phyloP scores from a whole-genome alignment of 1,284 basidiomycete genomes.

The Sphagnurus paluster region DNA sequence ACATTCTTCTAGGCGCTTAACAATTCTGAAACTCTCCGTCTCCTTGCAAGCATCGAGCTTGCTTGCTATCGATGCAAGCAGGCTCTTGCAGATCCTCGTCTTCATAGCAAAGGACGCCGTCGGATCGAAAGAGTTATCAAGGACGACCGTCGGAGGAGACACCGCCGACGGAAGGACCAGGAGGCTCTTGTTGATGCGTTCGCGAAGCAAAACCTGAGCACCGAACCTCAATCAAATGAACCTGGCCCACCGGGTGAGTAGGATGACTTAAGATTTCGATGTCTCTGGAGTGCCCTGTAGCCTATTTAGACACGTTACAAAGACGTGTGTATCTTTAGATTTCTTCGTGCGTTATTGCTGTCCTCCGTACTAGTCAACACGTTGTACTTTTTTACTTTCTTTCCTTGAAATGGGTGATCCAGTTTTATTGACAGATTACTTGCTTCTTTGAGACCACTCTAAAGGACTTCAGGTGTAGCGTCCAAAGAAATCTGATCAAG shows the following conservation, averaged over 20 bases:
- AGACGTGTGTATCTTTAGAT: constrained; percentile 16
- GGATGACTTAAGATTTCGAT: constrained; percentile 1
- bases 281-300: constrained; percentile 12
- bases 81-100: constrained; percentile 60
- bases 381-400: constrained; percentile 1
- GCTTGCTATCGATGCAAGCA: constrained; percentile 75
- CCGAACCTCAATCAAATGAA: constrained; percentile 24
- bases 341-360: constrained; percentile 6
- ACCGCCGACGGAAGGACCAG: constrained; percentile 77
- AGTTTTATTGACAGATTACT: constrained; percentile 2
- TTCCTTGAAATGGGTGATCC: neutral
- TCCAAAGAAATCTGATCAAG: too few relatives aligned
- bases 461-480: too few relatives aligned
- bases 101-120: constrained; percentile 61
- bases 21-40: constrained; percentile 74
- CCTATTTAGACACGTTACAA: constrained; percentile 14
- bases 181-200: constrained; percentile 78
- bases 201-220: constrained; percentile 56
- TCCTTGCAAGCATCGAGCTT: constrained; percentile 78
- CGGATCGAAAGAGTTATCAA: constrained; percentile 76
- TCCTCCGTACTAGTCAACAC: constrained; percentile 4
- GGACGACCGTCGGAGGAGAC: constrained; percentile 75
- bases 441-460: too few relatives aligned
- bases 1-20: constrained; percentile 63
- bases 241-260: constrained; percentile 15